A percentile compares a stretch with the other conserved stretches of the same genome.
Evolutionary conservation across 2,329 filamentous ascomycete species (phyloP).

Genomic region (Pseudovirgaria hyperparasitica): DNA sequence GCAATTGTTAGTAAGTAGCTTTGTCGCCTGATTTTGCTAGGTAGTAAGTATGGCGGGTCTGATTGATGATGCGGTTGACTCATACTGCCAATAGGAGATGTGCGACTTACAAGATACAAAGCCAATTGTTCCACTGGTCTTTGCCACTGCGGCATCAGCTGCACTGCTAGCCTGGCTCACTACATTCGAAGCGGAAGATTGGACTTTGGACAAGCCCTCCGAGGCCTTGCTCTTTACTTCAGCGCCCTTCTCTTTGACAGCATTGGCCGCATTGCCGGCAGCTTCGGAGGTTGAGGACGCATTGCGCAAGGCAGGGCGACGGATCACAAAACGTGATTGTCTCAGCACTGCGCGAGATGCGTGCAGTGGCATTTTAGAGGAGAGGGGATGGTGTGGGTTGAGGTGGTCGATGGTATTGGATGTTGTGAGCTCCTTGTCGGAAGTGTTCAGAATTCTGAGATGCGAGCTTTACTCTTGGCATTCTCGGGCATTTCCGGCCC

Average conservation of each 20-base stretch:
- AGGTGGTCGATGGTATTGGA: constrained; percentile 3
- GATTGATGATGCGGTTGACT: constrained; percentile 1
- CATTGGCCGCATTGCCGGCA: constrained; percentile 29
- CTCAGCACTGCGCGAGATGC: constrained; percentile 33
- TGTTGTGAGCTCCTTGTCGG: too few relatives aligned
- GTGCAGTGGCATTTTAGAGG: constrained; percentile 32
- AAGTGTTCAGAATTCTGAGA: too few relatives aligned
- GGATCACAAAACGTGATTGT: constrained; percentile 29
- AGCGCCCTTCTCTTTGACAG: constrained; percentile 33
- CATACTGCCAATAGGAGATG: constrained; percentile 1
- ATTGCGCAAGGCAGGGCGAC: constrained; percentile 32
- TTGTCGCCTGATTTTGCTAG: background rate
- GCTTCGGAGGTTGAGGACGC: constrained; percentile 37
- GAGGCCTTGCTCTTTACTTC: constrained; percentile 50
- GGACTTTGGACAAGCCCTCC: constrained; percentile 71
- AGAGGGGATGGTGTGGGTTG: constrained; percentile 1
- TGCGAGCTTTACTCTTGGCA: too few relatives aligned
- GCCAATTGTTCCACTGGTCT: constrained; percentile 68
- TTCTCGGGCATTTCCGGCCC: too few relatives aligned
- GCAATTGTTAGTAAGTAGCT: too few relatives aligned
- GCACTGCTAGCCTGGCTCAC: constrained; percentile 40
- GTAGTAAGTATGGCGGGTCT: background rate
- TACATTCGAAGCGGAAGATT: constrained; percentile 62
- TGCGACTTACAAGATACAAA: constrained; percentile 74
- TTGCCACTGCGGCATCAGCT: constrained; percentile 50